phyloP scores from a whole-genome alignment of 1,284 basidiomycete species.

The Naganishia albida region DNA sequence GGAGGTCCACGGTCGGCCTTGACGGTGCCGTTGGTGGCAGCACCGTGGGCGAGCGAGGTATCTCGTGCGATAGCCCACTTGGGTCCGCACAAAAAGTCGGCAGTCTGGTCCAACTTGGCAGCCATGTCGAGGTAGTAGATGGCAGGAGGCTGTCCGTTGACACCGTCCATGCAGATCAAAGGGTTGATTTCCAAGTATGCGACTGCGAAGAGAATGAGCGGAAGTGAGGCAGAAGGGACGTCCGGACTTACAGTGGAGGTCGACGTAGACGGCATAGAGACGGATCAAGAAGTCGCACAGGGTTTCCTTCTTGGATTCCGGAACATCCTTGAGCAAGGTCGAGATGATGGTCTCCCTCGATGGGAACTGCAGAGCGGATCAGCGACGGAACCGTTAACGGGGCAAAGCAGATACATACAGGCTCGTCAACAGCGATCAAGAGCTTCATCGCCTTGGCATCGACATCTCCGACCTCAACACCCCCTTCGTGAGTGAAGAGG shows the following conservation, averaged over 20 bases:
- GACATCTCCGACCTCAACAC: slow-evolving; percentile 98
- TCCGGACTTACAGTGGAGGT: slow-evolving; percentile 70
- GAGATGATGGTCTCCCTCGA: slow-evolving; percentile 71
- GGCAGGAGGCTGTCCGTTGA: slow-evolving; percentile 68
- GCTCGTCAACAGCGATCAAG: slow-evolving; percentile 72
- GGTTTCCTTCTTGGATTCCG: slow-evolving; percentile 75
- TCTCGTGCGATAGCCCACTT: slow-evolving; percentile 99
- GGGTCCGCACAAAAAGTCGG: slow-evolving; percentile 95
- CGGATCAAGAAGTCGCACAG: slow-evolving; percentile 92
- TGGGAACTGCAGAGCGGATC: slow-evolving; percentile 62
- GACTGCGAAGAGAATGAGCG: slow-evolving; percentile 56
- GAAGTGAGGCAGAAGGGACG: neutral
- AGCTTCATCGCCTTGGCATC: slow-evolving; percentile 95
- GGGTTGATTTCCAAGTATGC: slow-evolving; percentile 99
- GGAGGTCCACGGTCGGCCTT: slow-evolving; percentile 92
- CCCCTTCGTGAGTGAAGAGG: slow-evolving; percentile 98
- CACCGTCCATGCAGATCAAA: slow-evolving; percentile 87
- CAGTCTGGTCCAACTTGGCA: slow-evolving; percentile 95
- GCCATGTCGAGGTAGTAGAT: slow-evolving; percentile 99
- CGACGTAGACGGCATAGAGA: slow-evolving; percentile 95
- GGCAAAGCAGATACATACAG: slow-evolving; percentile 37
- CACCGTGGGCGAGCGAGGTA: slow-evolving; percentile 60
- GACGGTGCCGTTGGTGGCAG: slow-evolving; percentile 58
- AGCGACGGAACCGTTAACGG: neutral
- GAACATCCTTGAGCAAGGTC: slow-evolving; percentile 76